Percentiles rank a stretch among this genome's conserved stretches.
These are phyloP conservation scores for Apiospora marii DNA, from an alignment of 2,329 filamentous ascomycete species.

Conservation along the genomic window DNA sequence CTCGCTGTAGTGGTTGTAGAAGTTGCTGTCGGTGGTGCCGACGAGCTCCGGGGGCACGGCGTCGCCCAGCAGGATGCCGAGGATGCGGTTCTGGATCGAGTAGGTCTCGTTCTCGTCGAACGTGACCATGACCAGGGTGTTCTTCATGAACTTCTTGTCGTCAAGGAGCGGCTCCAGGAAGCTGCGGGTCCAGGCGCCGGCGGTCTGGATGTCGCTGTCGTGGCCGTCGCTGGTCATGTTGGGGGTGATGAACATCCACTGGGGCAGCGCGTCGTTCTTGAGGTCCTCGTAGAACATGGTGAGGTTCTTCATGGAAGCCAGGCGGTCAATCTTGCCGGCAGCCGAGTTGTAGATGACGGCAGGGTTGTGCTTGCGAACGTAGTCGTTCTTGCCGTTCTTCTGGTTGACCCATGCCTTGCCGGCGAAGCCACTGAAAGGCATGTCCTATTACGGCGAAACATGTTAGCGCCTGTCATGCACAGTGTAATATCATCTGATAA, in stretches of 20 bases:
- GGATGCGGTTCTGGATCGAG: slow-evolving; percentile 70
- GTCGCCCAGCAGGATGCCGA: slow-evolving; percentile 76
- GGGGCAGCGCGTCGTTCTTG: slow-evolving; percentile 67
- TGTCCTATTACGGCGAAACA: slow-evolving; percentile 49
- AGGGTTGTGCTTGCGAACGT: slow-evolving; percentile 84
- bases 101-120: slow-evolving; percentile 84
- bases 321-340: slow-evolving; percentile 63
- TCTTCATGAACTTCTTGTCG: slow-evolving; percentile 75
- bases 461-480: background rate
- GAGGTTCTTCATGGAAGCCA: slow-evolving; percentile 78
- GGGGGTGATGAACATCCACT: slow-evolving; percentile 76
- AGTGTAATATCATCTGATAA: no score
- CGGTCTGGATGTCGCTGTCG: slow-evolving; percentile 73
- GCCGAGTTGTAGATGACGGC: slow-evolving; percentile 72
- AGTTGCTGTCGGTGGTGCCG: slow-evolving; percentile 73
- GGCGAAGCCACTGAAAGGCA: slow-evolving; percentile 78
- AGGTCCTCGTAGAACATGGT: slow-evolving; percentile 74
- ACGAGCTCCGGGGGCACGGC: slow-evolving; percentile 70
- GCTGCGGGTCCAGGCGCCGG: slow-evolving; percentile 70
- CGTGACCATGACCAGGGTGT: slow-evolving; percentile 78
- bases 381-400: slow-evolving; percentile 72
- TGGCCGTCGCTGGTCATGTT: slow-evolving; percentile 83
- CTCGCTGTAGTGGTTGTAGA: slow-evolving; percentile 77
- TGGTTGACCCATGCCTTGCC: slow-evolving; percentile 71
- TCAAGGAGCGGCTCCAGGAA: slow-evolving; percentile 76